Evolutionary conservation across 2,329 filamentous ascomycete genomes (phyloP).

Genomic region (Alternaria sp.): DNA sequence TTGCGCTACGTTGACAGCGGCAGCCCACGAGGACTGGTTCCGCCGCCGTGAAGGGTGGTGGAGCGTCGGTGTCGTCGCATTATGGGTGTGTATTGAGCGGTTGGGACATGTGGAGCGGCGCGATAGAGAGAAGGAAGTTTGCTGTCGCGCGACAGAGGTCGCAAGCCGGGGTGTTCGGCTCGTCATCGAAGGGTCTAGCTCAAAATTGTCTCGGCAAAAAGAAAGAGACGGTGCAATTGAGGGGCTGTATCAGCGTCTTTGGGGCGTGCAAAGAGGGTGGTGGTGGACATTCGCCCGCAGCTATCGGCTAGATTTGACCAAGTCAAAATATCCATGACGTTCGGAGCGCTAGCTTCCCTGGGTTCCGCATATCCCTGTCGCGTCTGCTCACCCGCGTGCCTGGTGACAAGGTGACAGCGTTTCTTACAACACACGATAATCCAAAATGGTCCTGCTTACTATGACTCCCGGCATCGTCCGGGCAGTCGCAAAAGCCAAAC

Average conservation of each 20-base stretch:
- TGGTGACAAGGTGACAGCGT: background rate
- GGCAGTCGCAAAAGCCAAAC: slow-evolving; percentile 58
- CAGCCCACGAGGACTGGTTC: slow-evolving; percentile 74
- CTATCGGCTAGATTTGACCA: slow-evolving; percentile 18
- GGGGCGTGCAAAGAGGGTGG: slow-evolving; percentile 10
- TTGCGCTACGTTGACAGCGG: slow-evolving; percentile 72
- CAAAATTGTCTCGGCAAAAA: slow-evolving; percentile 1
- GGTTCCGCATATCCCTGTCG: slow-evolving; percentile 13
- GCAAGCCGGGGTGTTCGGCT: slow-evolving; percentile 48
- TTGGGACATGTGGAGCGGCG: slow-evolving; percentile 39
- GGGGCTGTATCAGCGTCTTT: slow-evolving; percentile 13
- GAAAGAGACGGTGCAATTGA: slow-evolving; percentile 36
- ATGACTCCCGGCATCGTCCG: slow-evolving; percentile 75
- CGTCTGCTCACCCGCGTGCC: background rate
- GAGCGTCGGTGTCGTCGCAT: slow-evolving; percentile 33
- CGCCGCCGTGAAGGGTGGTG: slow-evolving; percentile 54
- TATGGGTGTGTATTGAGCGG: slow-evolving; percentile 11
- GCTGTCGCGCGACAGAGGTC: slow-evolving; percentile 39
- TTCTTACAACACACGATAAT: slow-evolving; percentile 5
- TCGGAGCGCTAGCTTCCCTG: slow-evolving; percentile 15
- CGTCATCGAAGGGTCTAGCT: slow-evolving; percentile 34
- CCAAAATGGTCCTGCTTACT: slow-evolving; percentile 76
- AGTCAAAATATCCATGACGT: slow-evolving; percentile 20
- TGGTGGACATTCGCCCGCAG: slow-evolving; percentile 16
- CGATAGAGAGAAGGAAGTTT: slow-evolving; percentile 20